These are phyloP conservation scores for Phaeosphaeriaceae sp. DNA, from an alignment of 2,329 filamentous ascomycete genomes.

Conservation along the genomic window DNA sequence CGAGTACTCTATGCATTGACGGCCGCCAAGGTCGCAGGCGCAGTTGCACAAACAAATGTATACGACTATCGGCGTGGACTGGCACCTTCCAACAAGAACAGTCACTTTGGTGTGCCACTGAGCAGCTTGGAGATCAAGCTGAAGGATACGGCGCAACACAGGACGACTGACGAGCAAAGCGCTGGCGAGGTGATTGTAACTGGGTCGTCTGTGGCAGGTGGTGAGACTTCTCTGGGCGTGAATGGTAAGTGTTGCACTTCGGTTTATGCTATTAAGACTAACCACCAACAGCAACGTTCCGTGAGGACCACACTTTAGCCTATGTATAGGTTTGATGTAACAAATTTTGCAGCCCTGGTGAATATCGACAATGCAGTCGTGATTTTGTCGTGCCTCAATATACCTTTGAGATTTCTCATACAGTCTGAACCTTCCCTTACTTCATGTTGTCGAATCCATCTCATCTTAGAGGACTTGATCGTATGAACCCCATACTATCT, in stretches of 20 bases:
- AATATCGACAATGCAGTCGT: background rate
- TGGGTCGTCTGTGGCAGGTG: constrained; percentile 76
- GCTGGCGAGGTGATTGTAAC: constrained; percentile 69
- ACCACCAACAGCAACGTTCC: constrained; percentile 63
- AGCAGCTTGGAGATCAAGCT: constrained; percentile 81
- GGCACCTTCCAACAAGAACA: constrained; percentile 49
- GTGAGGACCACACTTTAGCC: constrained; percentile 76
- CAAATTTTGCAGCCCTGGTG: background rate
- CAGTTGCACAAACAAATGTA: constrained; percentile 83
- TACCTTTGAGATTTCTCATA: background rate
- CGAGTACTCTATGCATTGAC: constrained; percentile 86
- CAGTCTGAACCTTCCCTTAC: background rate
- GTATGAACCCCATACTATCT: too few relatives aligned
- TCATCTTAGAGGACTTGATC: background rate
- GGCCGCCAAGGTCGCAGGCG: constrained; percentile 82
- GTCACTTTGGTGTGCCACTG: constrained; percentile 83
- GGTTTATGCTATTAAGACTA: constrained; percentile 6
- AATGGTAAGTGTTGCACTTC: constrained; percentile 37
- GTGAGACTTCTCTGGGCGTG: constrained; percentile 68
- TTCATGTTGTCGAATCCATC: constrained; percentile 1
- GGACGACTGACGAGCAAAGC: constrained; percentile 66
- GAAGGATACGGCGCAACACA: constrained; percentile 65
- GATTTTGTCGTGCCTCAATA: background rate
- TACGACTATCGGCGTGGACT: constrained; percentile 78
- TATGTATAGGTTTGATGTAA: constrained; percentile 41